Evolutionary conservation across 768 basidiomycete genomes (phyloP).

Genomic region (Termitomyces eurrhizus): DNA sequence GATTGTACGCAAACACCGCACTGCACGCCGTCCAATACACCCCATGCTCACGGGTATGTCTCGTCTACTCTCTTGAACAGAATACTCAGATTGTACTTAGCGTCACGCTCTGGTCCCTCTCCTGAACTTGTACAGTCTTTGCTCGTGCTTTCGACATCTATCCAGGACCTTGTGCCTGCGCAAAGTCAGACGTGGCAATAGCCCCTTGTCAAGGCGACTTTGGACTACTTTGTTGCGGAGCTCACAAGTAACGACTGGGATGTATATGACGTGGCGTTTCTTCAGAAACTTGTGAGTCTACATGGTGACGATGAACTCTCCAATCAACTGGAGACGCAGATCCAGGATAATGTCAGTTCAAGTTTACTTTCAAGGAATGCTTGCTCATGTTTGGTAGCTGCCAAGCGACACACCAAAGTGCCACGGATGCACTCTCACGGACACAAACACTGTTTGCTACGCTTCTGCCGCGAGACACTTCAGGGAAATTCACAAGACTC

Average conservation of each 20-base stretch:
- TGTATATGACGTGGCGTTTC: constrained; percentile 45
- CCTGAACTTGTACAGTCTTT: constrained; percentile 51
- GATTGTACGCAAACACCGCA: constrained; percentile 26
- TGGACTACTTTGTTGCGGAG: background rate
- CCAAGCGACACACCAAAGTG: constrained; percentile 14
- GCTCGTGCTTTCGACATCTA: constrained; percentile 45
- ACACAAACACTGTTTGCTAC: constrained; percentile 61
- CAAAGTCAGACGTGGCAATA: constrained; percentile 31
- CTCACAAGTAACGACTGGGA: constrained; percentile 28
- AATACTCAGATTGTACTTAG: constrained; percentile 5
- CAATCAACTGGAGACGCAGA: constrained; percentile 20
- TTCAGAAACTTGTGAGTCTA: constrained; percentile 37
- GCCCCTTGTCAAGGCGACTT: constrained; percentile 21
- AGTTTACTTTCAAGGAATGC: background rate
- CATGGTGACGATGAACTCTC: constrained; percentile 24
- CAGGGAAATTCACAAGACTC: constrained; percentile 30
- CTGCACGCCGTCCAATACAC: constrained; percentile 14
- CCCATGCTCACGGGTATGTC: constrained; percentile 22
- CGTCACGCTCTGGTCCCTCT: constrained; percentile 39
- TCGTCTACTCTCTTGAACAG: background rate
- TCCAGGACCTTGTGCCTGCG: constrained; percentile 53
- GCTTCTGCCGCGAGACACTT: constrained; percentile 45
- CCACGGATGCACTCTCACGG: constrained; percentile 45
- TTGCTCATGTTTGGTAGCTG: constrained; percentile 14
- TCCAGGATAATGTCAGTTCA: constrained; percentile 9